phyloP scores from a whole-genome alignment of 768 basidiomycete genomes.

The Dioszegia aurantiaca region DNA sequence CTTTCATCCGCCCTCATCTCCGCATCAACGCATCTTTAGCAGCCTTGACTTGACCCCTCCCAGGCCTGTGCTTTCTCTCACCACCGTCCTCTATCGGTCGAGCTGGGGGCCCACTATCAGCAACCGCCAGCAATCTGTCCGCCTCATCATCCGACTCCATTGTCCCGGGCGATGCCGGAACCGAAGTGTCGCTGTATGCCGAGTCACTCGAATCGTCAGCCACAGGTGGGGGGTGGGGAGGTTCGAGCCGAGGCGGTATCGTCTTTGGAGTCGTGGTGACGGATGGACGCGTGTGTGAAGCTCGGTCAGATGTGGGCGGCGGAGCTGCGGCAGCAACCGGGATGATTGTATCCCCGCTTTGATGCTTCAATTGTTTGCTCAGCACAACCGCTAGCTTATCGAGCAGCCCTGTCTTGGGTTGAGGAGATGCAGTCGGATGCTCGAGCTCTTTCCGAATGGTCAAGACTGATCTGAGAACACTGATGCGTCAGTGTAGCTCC shows the following conservation, averaged over 20 bases:
- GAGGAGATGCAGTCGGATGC: neutral
- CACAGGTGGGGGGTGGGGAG: neutral
- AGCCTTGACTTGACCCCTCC: constrained; percentile 12
- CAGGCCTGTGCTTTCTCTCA: neutral
- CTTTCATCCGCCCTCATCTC: neutral
- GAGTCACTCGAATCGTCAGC: constrained; percentile 13
- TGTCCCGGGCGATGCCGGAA: constrained; percentile 17
- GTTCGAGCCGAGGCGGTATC: neutral
- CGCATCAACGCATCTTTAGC: constrained; percentile 11
- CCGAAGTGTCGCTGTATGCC: constrained; percentile 19
- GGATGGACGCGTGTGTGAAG: neutral
- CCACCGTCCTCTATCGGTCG: neutral
- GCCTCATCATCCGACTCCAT: constrained; percentile 26
- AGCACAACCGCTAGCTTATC: constrained; percentile 6
- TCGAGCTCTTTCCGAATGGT: constrained; percentile 12
- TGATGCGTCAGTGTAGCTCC: neutral
- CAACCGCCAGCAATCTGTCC: constrained; percentile 13
- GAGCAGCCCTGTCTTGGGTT: constrained; percentile 1
- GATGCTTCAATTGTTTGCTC: constrained; percentile 13
- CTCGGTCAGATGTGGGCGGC: too few relatives aligned
- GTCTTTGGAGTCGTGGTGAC: constrained; percentile 1
- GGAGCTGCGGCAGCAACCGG: too few relatives aligned
- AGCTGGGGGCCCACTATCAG: constrained; percentile 25
- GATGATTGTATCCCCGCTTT: neutral
- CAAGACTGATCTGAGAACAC: constrained; percentile 1